phyloP scores from a whole-genome alignment of 805 yeast genomes.

The Metschnikowia lochheadii region DNA sequence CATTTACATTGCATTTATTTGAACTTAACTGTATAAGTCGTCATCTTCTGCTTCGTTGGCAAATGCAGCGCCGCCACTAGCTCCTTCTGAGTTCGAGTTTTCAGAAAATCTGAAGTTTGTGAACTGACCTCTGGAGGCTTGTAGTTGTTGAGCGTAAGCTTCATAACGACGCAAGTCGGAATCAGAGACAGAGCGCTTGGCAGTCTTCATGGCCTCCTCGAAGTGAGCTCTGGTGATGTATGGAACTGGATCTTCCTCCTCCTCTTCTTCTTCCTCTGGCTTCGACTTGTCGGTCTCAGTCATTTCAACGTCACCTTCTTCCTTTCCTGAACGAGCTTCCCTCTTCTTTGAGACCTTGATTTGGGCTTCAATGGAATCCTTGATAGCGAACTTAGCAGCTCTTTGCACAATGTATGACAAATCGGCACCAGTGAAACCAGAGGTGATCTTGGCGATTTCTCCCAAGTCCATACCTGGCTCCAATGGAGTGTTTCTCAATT shows the following conservation, averaged over 20 bases:
- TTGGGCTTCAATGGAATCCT: constrained; percentile 90
- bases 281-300: constrained; percentile 29
- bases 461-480: constrained; percentile 91
- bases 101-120: constrained; percentile 78
- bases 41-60: constrained; percentile 43
- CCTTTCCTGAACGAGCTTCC: constrained; percentile 30
- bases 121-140: constrained; percentile 92
- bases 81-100: constrained; percentile 22
- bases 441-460: constrained; percentile 90
- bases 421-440: constrained; percentile 99
- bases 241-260: constrained; percentile 89
- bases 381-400: constrained; percentile 97
- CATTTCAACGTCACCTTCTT: constrained; percentile 48
- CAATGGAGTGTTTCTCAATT: constrained; percentile 95
- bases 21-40: constrained; percentile 25
- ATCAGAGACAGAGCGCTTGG: constrained; percentile 94
- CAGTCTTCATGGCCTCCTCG: constrained; percentile 99
- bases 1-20: neutral
- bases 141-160: constrained; percentile 95
- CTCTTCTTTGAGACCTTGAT: constrained; percentile 37
- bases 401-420: constrained; percentile 95
- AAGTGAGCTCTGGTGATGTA: constrained; percentile 89
- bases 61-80: constrained; percentile 34
- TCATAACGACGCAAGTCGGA: constrained; percentile 98
- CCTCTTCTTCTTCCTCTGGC: constrained; percentile 53